Evolutionary conservation across 2,329 filamentous ascomycete species (phyloP).

Genomic region (Hymenoscyphus albidus): DNA sequence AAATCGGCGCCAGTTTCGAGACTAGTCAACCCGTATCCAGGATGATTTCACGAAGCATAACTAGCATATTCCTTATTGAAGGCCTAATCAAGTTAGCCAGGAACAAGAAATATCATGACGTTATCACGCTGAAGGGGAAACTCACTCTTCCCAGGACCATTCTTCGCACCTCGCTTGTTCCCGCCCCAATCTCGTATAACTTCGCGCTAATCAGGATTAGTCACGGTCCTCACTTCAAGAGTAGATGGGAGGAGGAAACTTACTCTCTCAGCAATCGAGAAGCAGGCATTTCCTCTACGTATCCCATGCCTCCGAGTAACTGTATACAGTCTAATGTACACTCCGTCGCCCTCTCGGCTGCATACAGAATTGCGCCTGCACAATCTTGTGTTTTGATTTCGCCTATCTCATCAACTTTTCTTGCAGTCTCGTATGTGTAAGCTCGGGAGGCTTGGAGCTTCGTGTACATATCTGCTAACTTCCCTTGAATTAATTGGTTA

Average conservation of each 20-base stretch:
- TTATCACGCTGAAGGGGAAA: neutral
- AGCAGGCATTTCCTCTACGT: slow-evolving; percentile 91
- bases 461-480: slow-evolving; percentile 95
- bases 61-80: slow-evolving; percentile 35
- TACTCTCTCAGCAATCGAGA: slow-evolving; percentile 72
- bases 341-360: slow-evolving; percentile 85
- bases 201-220: slow-evolving; percentile 52
- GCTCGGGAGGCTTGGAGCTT: slow-evolving; percentile 79
- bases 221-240: neutral
- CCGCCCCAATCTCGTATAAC: slow-evolving; percentile 94
- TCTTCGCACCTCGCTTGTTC: slow-evolving; percentile 87
- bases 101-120: too few species aligned
- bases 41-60: slow-evolving; percentile 18
- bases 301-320: slow-evolving; percentile 90
- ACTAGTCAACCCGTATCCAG: too few species aligned
- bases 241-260: slow-evolving; percentile 15
- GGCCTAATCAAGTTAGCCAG: slow-evolving; percentile 18
- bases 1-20: too few species aligned
- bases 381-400: slow-evolving; percentile 83
- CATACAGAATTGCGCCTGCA: slow-evolving; percentile 89
- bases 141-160: slow-evolving; percentile 75
- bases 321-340: slow-evolving; percentile 85
- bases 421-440: slow-evolving; percentile 83
- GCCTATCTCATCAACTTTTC: slow-evolving; percentile 71
- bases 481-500: slow-evolving; percentile 90